Base-by-base conservation (phyloP, 768 basidiomycete species). In the Agrocybe chaxingu region DNA sequence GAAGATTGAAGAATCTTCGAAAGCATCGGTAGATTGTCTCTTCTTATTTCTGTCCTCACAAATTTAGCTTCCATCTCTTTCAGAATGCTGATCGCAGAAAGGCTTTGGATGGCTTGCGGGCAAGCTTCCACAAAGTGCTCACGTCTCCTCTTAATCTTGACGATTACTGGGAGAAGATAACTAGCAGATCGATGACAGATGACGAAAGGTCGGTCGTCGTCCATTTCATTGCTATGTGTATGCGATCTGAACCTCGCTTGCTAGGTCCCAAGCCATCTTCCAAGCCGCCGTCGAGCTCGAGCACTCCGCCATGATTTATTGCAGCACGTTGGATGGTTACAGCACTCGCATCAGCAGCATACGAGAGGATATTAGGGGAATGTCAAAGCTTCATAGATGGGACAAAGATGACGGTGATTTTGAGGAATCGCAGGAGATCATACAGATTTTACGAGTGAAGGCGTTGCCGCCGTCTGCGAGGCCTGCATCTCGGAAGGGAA, bases 301-400 rank as follows among this genome's bases (percentile, higher is more conserved):
- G 51, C 74, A 77, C 50, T 64, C 51, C 3, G 69, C 68, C 1
- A 70, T 78, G 38, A 70, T 74, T 0, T 72, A 84, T 68, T 77
- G 76, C 11, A 74, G 73, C 38, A 83, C 81, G 0, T 54, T 61
- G 7, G 63, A 66, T 2, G 83, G 84, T 7, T 87, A 88, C 55
- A 58, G 60, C 11, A 53, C 39, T 4, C 75, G 76, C 2, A 58
- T 75, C 1, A 38, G 47, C 1, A 57, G 53, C 8, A 71, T 68
- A 42, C 54, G 70, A 3, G 59, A 60, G 0, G 70, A 63, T 3
- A 68, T 84, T n/a, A 61, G 56, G 9, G 57, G 54, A 10, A 61
- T 79, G 7, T 48, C 61, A 8, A 50, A 62, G 6, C 46, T 58
- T 1, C 58, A 60, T 9, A 51, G 52, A 11, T 65, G 66, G 65